A percentile compares a stretch with the other conserved stretches of the same genome.
Evolutionary conservation across 2,329 filamentous ascomycete species (phyloP).

Genomic region (Diaporthe helianthi): DNA sequence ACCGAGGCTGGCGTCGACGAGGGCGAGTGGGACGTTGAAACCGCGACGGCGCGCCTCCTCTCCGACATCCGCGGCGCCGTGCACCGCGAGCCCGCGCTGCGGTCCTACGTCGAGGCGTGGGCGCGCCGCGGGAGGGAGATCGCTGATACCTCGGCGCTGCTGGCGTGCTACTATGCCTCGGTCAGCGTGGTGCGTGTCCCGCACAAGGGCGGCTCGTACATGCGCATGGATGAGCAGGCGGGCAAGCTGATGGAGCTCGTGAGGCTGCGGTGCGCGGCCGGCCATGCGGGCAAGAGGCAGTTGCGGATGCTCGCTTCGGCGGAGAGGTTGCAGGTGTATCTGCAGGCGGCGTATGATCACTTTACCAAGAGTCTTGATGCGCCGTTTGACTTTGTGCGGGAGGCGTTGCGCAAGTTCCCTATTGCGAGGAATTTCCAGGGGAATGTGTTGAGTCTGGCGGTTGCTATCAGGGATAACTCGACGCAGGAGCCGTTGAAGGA

Average conservation of each 20-base stretch:
- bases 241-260: conserved; percentile 2
- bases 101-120: not conserved
- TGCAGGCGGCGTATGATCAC: conserved; percentile 9
- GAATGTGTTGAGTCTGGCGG: not conserved
- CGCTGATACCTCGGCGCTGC: not conserved
- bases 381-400: conserved; percentile 9
- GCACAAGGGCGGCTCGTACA: conserved; percentile 20
- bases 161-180: conserved; percentile 1
- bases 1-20: conserved; percentile 47
- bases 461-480: conserved; percentile 1
- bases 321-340: conserved; percentile 4
- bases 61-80: not conserved
- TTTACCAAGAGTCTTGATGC: conserved; percentile 8
- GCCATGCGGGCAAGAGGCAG: not conserved
- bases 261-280: not conserved
- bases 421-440: conserved; percentile 6
- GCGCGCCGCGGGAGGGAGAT: not conserved
- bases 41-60: not conserved
- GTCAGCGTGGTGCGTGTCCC: conserved; percentile 17
- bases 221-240: conserved; percentile 16
- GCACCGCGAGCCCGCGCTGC: conserved; percentile 6
- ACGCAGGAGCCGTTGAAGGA: not conserved
- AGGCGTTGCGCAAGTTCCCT: conserved; percentile 13
- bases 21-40: conserved; percentile 46
- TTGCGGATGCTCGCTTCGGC: conserved; percentile 7